Base-by-base conservation (phyloP, 2,329 filamentous ascomycete genomes). In the Colletotrichum theobromicola region DNA sequence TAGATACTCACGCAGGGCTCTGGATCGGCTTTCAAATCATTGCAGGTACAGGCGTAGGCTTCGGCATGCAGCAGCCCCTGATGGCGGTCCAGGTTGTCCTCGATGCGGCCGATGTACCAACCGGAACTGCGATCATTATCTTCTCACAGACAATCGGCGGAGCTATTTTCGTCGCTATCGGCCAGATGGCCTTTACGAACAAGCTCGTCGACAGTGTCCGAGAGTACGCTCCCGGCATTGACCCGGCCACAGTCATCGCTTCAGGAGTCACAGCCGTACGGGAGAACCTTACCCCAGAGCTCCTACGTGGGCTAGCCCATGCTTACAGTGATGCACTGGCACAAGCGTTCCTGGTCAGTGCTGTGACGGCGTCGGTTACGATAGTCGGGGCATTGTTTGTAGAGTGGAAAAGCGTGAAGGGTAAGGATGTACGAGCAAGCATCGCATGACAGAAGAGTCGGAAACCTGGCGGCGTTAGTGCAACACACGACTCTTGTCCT, bases 351-450 rank as follows among this genome's bases (percentile, higher is more conserved):
- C 81, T 84, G 15, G 82, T 88, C 53, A 82, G 83, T 18, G 83
- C 86, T 46, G 88, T 86, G 1, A 80, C 88, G 13, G 86, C 85
- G 2, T 83, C 85, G 9, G 77, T 88, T 7, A 83, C 86, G 0
- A 84, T 88, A 57, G 55, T 87, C 24, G 86, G 87, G 3, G 81
- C 84, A 2, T 78, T 84, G 15, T 81, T 85, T 9, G 84, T 89
- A 66, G 88, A 90, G 79, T 89, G 87, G 87, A 88, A 87, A 84
- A 90, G 87, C 72, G 87, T 91, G 26, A 91, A 90, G 79, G 89
- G 88, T 6, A 90, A 88, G 82, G 88, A 89, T 61, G 76, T 85
- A 9, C 80, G 82, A 65, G 16, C 57, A 13, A 58, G 28, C 15
- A 75, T 64, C 13, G 72, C 50, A 13, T 74, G 61, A 34, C 0